These are phyloP conservation scores for Zasmidium cellare DNA, from an alignment of 2,329 filamentous ascomycete genomes.

Conservation along the genomic window DNA sequence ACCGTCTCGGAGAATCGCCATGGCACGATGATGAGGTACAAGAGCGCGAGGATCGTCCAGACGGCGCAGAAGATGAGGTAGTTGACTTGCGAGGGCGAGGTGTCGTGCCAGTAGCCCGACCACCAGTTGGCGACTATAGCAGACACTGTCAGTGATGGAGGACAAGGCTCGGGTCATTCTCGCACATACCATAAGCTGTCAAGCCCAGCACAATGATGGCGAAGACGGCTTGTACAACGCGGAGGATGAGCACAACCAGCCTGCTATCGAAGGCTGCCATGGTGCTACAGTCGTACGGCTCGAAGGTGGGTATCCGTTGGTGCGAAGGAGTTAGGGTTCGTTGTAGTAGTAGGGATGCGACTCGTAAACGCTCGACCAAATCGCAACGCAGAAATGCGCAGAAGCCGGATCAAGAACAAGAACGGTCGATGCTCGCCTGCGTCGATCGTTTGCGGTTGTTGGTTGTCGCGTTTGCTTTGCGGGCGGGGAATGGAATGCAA, in stretches of 20 bases:
- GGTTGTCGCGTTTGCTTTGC: neutral
- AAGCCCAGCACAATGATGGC: slow-evolving; percentile 74
- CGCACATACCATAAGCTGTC: slow-evolving; percentile 64
- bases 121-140: slow-evolving; percentile 57
- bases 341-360: neutral
- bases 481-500: neutral
- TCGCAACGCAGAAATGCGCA: neutral
- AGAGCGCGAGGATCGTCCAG: slow-evolving; percentile 71
- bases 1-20: slow-evolving; percentile 35
- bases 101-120: slow-evolving; percentile 52
- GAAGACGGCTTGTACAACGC: slow-evolving; percentile 67
- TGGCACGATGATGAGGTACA: slow-evolving; percentile 70
- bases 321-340: neutral
- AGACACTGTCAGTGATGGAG: neutral
- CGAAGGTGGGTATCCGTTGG: neutral
- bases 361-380: neutral
- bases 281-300: neutral
- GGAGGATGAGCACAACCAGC: slow-evolving; percentile 59
- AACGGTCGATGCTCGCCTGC: neutral
- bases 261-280: slow-evolving; percentile 12
- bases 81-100: slow-evolving; percentile 60
- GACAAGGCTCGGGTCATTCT: neutral
- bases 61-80: slow-evolving; percentile 79
- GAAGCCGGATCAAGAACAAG: neutral
- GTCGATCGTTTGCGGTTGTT: neutral